Evolutionary conservation across 805 yeast genomes (phyloP), one percentile per base, ranked within the genome.

Genomic region (Torulaspora delbrueckii): DNA sequence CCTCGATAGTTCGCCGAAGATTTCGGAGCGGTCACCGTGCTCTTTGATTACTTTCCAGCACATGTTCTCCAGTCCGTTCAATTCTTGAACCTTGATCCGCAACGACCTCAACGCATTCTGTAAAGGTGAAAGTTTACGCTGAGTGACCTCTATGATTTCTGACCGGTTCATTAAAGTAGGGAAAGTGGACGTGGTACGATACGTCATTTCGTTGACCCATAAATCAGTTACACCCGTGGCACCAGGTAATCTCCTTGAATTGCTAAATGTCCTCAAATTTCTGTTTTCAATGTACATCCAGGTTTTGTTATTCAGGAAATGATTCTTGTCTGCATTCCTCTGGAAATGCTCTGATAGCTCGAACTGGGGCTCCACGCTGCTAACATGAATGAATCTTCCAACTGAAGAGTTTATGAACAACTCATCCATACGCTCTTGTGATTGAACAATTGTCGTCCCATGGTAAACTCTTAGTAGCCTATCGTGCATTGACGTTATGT

Each of bases 121-220:
- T 47, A 87, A 70, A 10, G 96, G 96, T n/a, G 95, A 84, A 38
- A 86, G 66, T 55, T 76, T 82, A 19, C 74, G 72, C 5, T 72
- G 71, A 7, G 62, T 65, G 8, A 75, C 69, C 3, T 59, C 47
- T 50, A 74, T 75, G 53, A 88, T 77, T 59, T 85, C 93, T 54
- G 89, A 78, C 65, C 95, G 74, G 60, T 87, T 85, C 85, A 87
- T 84, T 63, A 88, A 74, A 0, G 95, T 84, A 22, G 96, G 96
- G 81, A 88, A 88, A 6, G 87, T 75, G 44, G 84, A 75, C 39
- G 63, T 70, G 0, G 96, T 85, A 52, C 81, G 86, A 68, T 80
- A 88, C 1, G 86, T 82, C 7, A 84, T 77, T 66, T 88, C 95
- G 59, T 88, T 95, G 14, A 90, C 87, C 96, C 96, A 88, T 56